Conservation (phyloP, 1,284 basidiomycete species). For the Moniliella sp. region DNA sequence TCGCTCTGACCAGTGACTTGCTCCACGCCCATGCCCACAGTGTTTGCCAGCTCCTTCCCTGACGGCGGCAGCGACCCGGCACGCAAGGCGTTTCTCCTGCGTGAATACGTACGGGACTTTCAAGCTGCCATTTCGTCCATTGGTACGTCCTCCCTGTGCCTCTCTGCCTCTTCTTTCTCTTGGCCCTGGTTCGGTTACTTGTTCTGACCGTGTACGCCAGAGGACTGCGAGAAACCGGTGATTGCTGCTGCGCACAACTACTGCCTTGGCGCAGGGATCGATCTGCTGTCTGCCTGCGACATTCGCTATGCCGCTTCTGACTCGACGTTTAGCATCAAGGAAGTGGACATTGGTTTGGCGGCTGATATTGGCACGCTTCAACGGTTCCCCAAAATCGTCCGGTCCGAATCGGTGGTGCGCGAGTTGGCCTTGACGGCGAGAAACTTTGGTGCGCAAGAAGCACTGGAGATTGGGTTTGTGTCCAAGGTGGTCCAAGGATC, state of each 20-base stretch:
- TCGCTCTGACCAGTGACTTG: no score
- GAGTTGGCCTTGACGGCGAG: conserved; percentile 63
- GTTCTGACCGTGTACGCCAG: conserved; percentile 37
- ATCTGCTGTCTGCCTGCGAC: conserved; percentile 61
- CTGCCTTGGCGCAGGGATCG: conserved; percentile 50
- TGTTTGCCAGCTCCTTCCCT: no score
- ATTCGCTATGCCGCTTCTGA: conserved; percentile 47
- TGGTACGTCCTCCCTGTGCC: not conserved
- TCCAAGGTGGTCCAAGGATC: conserved; percentile 53
- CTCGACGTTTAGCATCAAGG: conserved; percentile 34
- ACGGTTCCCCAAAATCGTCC: conserved; percentile 57
- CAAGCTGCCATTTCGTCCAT: conserved; percentile 25
- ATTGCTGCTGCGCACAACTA: conserved; percentile 61
- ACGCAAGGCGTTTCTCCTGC: conserved; percentile 16
- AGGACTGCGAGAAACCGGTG: conserved; percentile 58
- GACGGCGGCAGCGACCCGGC: conserved; percentile 15
- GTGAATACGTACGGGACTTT: conserved; percentile 23
- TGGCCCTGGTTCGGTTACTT: not conserved
- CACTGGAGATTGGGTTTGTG: conserved; percentile 52
- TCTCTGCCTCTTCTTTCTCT: not conserved
- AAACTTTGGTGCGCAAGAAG: conserved; percentile 51
- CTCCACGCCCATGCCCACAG: no score
- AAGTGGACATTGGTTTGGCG: conserved; percentile 70
- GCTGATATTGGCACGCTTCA: conserved; percentile 77
- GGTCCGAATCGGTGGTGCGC: conserved; percentile 53